These are phyloP conservation scores for Endothia cerciana DNA, from an alignment of 2,329 filamentous ascomycete species.

Conservation along the genomic window DNA sequence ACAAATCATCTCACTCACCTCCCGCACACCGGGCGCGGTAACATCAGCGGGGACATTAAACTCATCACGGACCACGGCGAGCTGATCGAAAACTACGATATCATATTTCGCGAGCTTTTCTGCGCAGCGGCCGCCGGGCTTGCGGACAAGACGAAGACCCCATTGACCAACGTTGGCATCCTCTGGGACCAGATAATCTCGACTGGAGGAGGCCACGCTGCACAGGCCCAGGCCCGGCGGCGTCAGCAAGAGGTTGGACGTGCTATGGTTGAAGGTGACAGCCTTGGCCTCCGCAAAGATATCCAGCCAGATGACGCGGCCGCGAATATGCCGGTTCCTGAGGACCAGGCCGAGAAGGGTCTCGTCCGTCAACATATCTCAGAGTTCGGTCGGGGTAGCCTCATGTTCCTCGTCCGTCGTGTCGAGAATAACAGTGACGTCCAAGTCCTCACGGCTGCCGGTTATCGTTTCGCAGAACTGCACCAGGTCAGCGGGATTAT, in stretches of 20 bases:
- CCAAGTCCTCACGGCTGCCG: slow-evolving; percentile 67
- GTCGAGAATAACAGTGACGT: slow-evolving; percentile 62
- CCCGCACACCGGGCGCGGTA: slow-evolving; percentile 43
- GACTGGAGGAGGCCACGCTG: slow-evolving; percentile 52
- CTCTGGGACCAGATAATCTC: slow-evolving; percentile 77
- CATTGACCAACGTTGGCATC: slow-evolving; percentile 66
- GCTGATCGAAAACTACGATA: slow-evolving; percentile 70
- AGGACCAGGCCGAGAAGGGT: slow-evolving; percentile 48
- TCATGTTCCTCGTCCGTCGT: slow-evolving; percentile 77
- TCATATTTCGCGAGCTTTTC: slow-evolving; percentile 81
- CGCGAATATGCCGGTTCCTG: slow-evolving; percentile 23
- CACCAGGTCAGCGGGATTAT: slow-evolving; percentile 71
- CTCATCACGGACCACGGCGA: slow-evolving; percentile 59
- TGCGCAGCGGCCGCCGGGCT: slow-evolving; percentile 78
- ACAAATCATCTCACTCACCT: slow-evolving; percentile 66
- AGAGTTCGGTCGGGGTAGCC: slow-evolving; percentile 70
- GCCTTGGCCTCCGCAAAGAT: slow-evolving; percentile 21
- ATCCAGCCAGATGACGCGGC: slow-evolving; percentile 26
- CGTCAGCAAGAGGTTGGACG: slow-evolving; percentile 20
- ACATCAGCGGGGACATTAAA: slow-evolving; percentile 43
- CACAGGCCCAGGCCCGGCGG: slow-evolving; percentile 16
- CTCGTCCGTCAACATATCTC: slow-evolving; percentile 31
- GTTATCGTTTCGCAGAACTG: slow-evolving; percentile 77
- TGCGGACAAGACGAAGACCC: slow-evolving; percentile 66
- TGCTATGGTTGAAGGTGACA: slow-evolving; percentile 22